Percentiles rank a stretch among this genome's conserved stretches.
phyloP scores from a whole-genome alignment of 1,284 basidiomycete species.

The Peniophora sp. region DNA sequence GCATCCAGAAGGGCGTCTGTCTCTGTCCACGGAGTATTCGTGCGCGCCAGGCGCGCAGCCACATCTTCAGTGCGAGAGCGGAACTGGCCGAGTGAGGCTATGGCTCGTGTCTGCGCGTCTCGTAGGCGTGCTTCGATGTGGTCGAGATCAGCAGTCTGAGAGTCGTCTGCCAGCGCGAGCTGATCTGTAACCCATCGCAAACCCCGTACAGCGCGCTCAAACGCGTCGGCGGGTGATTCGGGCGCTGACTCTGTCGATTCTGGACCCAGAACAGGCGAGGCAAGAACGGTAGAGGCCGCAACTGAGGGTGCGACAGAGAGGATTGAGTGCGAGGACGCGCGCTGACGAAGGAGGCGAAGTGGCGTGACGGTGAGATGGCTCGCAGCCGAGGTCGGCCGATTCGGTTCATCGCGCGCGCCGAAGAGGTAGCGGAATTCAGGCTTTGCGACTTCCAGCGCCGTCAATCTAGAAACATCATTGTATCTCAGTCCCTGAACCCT shows the following conservation, averaged over 20 bases:
- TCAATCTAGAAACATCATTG: conserved; percentile 37
- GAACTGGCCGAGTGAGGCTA: conserved; percentile 38
- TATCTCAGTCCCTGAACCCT: neutral
- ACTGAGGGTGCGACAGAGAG: conserved; percentile 13
- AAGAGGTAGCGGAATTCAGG: conserved; percentile 55
- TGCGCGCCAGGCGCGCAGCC: conserved; percentile 36
- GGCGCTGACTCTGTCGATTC: neutral
- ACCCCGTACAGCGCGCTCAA: conserved; percentile 42
- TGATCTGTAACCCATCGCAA: conserved; percentile 39
- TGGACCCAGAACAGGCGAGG: conserved; percentile 8
- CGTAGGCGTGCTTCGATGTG: conserved; percentile 37
- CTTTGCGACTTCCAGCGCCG: conserved; percentile 58
- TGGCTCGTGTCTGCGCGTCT: conserved; percentile 36
- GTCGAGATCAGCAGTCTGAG: conserved; percentile 23
- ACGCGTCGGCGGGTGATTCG: conserved; percentile 5
- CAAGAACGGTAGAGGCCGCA: conserved; percentile 1
- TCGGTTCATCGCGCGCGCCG: conserved; percentile 34
- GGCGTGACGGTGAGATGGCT: conserved; percentile 52
- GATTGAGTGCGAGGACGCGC: conserved; percentile 28
- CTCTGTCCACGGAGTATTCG: conserved; percentile 31
- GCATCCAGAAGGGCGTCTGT: conserved; percentile 23
- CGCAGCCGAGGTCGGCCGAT: conserved; percentile 43
- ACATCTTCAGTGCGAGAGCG: conserved; percentile 43
- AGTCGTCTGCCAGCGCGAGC: conserved; percentile 9
- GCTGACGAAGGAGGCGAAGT: conserved; percentile 27